Percentiles rank a stretch among this genome's conserved stretches.
Evolutionary conservation across 495 filamentous ascomycete species (phyloP).

Genomic region (Eremomyces bilateralis): DNA sequence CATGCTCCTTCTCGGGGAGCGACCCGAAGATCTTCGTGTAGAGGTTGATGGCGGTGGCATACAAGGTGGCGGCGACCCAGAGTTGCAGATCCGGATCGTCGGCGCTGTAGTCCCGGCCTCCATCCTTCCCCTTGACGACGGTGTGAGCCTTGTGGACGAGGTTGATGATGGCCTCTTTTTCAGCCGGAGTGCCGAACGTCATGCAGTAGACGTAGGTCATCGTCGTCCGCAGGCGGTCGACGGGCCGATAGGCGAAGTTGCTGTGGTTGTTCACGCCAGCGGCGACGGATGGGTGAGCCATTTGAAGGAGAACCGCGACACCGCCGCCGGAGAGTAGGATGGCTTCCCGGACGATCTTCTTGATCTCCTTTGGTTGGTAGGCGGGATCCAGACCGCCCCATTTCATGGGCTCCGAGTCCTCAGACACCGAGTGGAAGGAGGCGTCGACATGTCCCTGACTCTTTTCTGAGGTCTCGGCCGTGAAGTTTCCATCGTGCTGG

Average conservation of each 20-base stretch:
- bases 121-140: conserved; percentile 14
- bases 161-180: conserved; percentile 18
- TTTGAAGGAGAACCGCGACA: conserved; percentile 21
- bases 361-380: conserved; percentile 16
- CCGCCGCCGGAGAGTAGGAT: conserved; percentile 21
- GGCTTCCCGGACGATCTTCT: conserved; percentile 18
- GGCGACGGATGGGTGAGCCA: conserved; percentile 22
- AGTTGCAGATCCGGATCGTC: conserved; percentile 20
- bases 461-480: too few species aligned
- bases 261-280: conserved; percentile 12
- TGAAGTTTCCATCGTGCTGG: too few species aligned
- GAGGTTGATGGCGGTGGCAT: conserved; percentile 17
- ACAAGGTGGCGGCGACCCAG: conserved; percentile 25
- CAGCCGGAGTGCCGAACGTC: conserved; percentile 18
- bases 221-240: conserved; percentile 23
- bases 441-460: too few species aligned
- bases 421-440: too few species aligned
- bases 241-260: conserved; percentile 21
- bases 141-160: conserved; percentile 20
- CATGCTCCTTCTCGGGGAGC: conserved; percentile 7
- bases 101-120: conserved; percentile 18
- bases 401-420: too few species aligned
- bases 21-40: conserved; percentile 20
- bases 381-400: too few species aligned
- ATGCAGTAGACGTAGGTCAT: conserved; percentile 26